Base-by-base conservation (phyloP, 306 rosid species). In the Phaseolus lunatus region DNA sequence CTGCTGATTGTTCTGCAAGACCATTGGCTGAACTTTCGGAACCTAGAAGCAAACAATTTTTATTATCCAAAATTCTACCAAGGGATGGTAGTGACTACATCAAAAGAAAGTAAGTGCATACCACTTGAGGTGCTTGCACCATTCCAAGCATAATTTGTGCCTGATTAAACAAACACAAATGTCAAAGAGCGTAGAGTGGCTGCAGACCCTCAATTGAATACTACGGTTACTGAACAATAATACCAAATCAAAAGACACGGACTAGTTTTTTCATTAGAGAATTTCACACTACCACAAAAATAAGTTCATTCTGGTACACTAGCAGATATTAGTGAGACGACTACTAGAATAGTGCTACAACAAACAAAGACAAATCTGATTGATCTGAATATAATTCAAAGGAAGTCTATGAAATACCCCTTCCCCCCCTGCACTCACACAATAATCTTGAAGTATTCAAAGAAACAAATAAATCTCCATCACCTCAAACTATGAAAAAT, bases 141-240 rank as follows among this genome's bases (percentile, higher is more conserved):
- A 96, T 96, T 77, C 98, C 99, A 70, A 96, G 98, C 98, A 96
- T 96, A 75, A 96, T 92, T 72, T 96, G 99, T 19, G 97, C 99
- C 99, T 96, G 83, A 56, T 41, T 56, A 82, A 84, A 59, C 22
- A 80, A 26, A 78, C 8, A 50, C 68, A 82, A 81, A 13, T 10
- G 44, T 73, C 50, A 29, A 45, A 26, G 50, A 59, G 9, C 2
- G 16, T 5, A 13, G 44, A 22, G 67, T 64, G 59, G 18, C 24
- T 4, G 63, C 22, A 18, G 44, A 56, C 20, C 47, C 48, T 64
- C 24, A 20, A 43, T 44, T 12, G 43, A 58, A 22, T 5, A 22
- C 15, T 35, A 24, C n/a, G 9, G 24, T 37, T 78, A 39, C 16
- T 41, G 63, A 9, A 29, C 48, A 63, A 53, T 7, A 47, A 63